phyloP scores from a whole-genome alignment of 108 stramenopile species.

The Bacterosira constricta region DNA sequence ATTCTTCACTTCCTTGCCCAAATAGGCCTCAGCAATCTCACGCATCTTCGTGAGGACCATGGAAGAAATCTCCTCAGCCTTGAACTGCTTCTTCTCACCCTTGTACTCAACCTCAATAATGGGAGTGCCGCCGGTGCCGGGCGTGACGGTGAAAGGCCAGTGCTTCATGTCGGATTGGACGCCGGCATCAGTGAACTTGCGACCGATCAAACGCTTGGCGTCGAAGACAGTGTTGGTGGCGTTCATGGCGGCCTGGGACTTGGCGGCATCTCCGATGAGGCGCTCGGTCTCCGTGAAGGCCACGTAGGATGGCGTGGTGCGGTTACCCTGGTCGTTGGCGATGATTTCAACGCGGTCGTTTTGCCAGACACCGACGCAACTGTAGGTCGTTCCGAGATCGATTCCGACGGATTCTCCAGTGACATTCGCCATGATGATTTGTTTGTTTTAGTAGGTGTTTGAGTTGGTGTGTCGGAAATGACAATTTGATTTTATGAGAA shows the following conservation, averaged over 20 bases:
- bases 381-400: constrained; percentile 95
- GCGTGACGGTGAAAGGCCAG: constrained; percentile 94
- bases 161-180: constrained; percentile 97
- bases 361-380: constrained; percentile 99
- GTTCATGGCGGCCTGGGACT: constrained; percentile 98
- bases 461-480: background rate
- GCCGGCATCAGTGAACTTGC: constrained; percentile 92
- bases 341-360: constrained; percentile 99
- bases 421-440: constrained; percentile 29
- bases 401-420: constrained; percentile 91
- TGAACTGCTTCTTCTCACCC: constrained; percentile 97
- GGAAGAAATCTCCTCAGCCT: constrained; percentile 99
- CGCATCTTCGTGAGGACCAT: constrained; percentile 99
- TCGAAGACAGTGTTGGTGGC: constrained; percentile 98
- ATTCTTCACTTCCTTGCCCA: constrained; percentile 99
- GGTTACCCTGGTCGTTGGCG: constrained; percentile 99
- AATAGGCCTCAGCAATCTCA: constrained; percentile 98
- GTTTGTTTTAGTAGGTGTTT: too few relatives aligned
- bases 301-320: constrained; percentile 99
- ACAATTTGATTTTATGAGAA: background rate
- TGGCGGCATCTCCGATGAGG: constrained; percentile 98
- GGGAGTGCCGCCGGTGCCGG: constrained; percentile 93
- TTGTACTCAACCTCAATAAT: constrained; percentile 94
- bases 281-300: constrained; percentile 99
- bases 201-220: constrained; percentile 98